phyloP scores from a whole-genome alignment of 2,329 filamentous ascomycete species.

The Verticillium zaregamsianum region DNA sequence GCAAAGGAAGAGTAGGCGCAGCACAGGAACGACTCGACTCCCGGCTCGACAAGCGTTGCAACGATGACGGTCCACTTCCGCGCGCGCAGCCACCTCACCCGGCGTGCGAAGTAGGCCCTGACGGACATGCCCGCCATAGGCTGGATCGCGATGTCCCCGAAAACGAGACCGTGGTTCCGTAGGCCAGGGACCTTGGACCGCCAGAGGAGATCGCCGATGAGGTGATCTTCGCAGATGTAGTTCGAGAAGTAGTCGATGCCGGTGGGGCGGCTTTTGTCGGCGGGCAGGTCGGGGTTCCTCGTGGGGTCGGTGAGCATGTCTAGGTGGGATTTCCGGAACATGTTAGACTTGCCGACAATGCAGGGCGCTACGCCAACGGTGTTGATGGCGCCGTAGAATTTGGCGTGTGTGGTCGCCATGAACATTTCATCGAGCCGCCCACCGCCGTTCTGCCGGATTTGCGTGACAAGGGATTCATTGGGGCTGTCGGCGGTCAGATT shows the following conservation, averaged over 20 bases:
- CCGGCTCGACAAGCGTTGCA: constrained; percentile 88
- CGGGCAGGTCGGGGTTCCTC: constrained; percentile 37
- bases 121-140: constrained; percentile 82
- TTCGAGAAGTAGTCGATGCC: constrained; percentile 92
- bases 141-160: constrained; percentile 84
- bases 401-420: constrained; percentile 88
- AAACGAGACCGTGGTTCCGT: constrained; percentile 77
- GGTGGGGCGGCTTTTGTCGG: constrained; percentile 38
- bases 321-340: constrained; percentile 92
- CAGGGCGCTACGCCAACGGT: constrained; percentile 87
- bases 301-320: constrained; percentile 61
- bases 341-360: constrained; percentile 94
- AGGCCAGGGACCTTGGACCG: constrained; percentile 59
- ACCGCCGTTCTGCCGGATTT: constrained; percentile 50
- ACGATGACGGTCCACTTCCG: constrained; percentile 89
- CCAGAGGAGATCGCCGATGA: constrained; percentile 92
- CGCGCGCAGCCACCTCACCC: constrained; percentile 87
- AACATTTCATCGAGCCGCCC: constrained; percentile 92
- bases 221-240: constrained; percentile 96
- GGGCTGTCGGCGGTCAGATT: constrained; percentile 18
- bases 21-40: constrained; percentile 84
- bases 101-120: constrained; percentile 69
- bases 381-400: constrained; percentile 98
- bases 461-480: constrained; percentile 18
- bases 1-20: constrained; percentile 77